Evolutionary conservation across 139 green algal species (phyloP), one percentile per base, ranked within the genome.

Genomic region (Marvania coccoides): DNA sequence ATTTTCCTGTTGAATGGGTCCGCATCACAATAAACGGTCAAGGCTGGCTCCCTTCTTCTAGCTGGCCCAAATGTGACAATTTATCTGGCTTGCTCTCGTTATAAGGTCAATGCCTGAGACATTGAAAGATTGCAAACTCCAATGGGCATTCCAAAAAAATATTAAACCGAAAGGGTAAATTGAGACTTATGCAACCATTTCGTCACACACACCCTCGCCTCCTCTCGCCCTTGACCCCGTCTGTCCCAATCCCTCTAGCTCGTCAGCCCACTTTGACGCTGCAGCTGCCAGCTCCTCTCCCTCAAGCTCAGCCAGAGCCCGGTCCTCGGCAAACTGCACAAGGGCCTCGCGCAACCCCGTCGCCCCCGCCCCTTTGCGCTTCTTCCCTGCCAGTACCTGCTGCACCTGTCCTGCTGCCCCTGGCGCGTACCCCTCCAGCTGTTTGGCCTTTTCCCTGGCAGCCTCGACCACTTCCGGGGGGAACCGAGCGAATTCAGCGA

Each of bases 401-500:
- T 51, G 19, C 19, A 28, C 42, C 42, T 51, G 42, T 19, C 42
- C 19, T 19, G 42, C 19, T 51, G 42, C 19, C 19, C 19, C 42
- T 28, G 42, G 42, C 42, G 19, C 19, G 42, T 51, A 51, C 42
- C 19, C 42, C 42, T 51, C 89, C 38, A 97, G 75, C 72, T 92
- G 79, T 5, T 69, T 72, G 9, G 89, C 85, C 61, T 90, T 90
- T 2, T 71, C 46, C 35, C 80, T 82, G 4, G 92, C 92, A 36
- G 84, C 51, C 37, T 81, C 76, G 12, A 97, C 76, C 14, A 98
- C 91, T 2, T 80, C 67, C 3, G 77, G 39, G 3, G 94, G 94
- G 70, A 99, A 96, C 40, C 80, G 73, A 5, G 91, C 88, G 74
- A 85, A 93, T 75, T 96, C 88, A 6, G 92, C 92, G 5, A 96